Percentiles rank a stretch among this genome's conserved stretches.
Conservation (phyloP, 805 yeast genomes). For the Barnettozyma siamensis region DNA sequence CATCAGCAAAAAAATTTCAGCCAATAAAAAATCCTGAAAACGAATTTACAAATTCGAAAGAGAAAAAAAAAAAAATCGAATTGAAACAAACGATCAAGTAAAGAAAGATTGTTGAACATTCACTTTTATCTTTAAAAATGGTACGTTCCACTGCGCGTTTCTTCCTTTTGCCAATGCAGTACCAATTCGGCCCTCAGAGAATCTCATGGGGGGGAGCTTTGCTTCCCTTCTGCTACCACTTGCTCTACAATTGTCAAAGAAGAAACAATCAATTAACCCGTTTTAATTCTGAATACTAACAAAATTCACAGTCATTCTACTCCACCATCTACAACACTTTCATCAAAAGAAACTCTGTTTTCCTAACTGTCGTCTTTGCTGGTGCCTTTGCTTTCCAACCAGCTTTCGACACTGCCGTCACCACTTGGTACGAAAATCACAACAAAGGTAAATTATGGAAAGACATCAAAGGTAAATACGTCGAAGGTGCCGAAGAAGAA, state of each 20-base stretch:
- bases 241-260: no score
- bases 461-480: slow-evolving; percentile 58
- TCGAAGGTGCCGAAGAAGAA: slow-evolving; percentile 58
- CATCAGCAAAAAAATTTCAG: slow-evolving; percentile 1
- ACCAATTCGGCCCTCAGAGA: no score
- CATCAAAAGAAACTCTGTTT: slow-evolving; percentile 87
- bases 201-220: no score
- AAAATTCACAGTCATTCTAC: slow-evolving; percentile 31
- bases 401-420: slow-evolving; percentile 61
- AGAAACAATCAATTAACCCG: no score
- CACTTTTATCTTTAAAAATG: no score
- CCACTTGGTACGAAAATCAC: slow-evolving; percentile 68
- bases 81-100: slow-evolving; percentile 8
- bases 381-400: slow-evolving; percentile 86
- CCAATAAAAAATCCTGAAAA: slow-evolving; percentile 15
- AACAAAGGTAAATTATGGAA: slow-evolving; percentile 85
- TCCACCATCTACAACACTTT: slow-evolving; percentile 56
- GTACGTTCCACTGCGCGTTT: no score
- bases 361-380: slow-evolving; percentile 75
- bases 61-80: not conserved
- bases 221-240: no score
- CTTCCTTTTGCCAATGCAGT: no score
- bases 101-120: not conserved
- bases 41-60: slow-evolving; percentile 12
- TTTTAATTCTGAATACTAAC: no score